These are phyloP conservation scores for Penicillium crustosum DNA, from an alignment of 2,329 filamentous ascomycete species.

Conservation along the genomic window DNA sequence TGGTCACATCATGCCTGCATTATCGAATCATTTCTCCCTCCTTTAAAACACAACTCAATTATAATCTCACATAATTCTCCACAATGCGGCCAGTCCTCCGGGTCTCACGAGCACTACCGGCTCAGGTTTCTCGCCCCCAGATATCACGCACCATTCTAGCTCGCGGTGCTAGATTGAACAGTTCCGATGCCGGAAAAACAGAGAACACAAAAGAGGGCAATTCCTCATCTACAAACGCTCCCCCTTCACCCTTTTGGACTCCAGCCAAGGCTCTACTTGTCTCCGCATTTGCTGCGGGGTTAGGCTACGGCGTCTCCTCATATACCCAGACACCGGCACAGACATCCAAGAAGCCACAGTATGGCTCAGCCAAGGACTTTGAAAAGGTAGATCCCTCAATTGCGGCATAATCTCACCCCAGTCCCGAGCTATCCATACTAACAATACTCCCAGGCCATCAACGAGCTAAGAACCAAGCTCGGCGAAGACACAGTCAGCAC, in stretches of 20 bases:
- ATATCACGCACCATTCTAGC: conserved; percentile 11
- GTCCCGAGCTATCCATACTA: not conserved
- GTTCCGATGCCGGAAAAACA: conserved; percentile 9
- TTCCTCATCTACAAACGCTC: conserved; percentile 14
- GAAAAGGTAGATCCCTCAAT: conserved; percentile 34
- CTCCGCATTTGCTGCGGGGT: conserved; percentile 50
- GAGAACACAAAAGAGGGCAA: conserved; percentile 4
- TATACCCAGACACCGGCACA: conserved; percentile 34
- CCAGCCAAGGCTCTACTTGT: conserved; percentile 50
- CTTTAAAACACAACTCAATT: not conserved
- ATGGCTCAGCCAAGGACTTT: conserved; percentile 42
- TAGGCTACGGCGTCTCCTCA: conserved; percentile 54
- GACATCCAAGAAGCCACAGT: conserved; percentile 30
- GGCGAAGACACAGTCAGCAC: conserved; percentile 62
- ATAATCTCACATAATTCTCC: not conserved
- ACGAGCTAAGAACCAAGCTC: conserved; percentile 53
- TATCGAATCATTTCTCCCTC: not conserved
- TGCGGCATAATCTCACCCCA: not conserved
- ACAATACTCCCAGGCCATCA: conserved; percentile 49
- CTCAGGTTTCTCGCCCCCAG: conserved; percentile 27
- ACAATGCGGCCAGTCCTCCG: conserved; percentile 26
- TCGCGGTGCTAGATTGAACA: conserved; percentile 21
- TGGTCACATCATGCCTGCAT: conserved; percentile 10
- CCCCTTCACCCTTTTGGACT: conserved; percentile 42
- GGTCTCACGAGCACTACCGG: conserved; percentile 28